Evolutionary conservation across 2,329 filamentous ascomycete species (phyloP).

Genomic region (Nemania abortiva): DNA sequence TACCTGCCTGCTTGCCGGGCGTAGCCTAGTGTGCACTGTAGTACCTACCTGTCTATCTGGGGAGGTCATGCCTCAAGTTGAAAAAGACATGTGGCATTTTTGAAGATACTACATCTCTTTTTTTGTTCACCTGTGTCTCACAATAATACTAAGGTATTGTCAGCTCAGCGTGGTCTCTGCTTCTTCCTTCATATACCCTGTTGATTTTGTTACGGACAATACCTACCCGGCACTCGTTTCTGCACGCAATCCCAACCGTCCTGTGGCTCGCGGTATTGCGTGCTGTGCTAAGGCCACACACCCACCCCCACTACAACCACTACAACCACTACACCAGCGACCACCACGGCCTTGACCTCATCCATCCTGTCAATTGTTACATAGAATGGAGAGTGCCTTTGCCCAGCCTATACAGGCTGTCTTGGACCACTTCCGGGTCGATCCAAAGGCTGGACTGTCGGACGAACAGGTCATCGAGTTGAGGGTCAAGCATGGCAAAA

Average conservation of each 20-base stretch:
- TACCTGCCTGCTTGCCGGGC: not conserved
- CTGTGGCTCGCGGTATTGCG: slow-evolving; percentile 34
- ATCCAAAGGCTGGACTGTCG: slow-evolving; percentile 66
- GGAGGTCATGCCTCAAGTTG: slow-evolving; percentile 11
- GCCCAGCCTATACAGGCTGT: slow-evolving; percentile 69
- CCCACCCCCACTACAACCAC: slow-evolving; percentile 29
- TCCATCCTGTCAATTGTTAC: slow-evolving; percentile 37
- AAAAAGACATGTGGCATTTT: slow-evolving; percentile 53
- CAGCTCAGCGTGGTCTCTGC: slow-evolving; percentile 29
- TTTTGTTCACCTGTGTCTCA: slow-evolving; percentile 23
- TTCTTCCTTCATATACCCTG: slow-evolving; percentile 34
- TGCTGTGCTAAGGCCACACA: slow-evolving; percentile 42
- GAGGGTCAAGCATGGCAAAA: slow-evolving; percentile 72
- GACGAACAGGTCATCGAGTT: slow-evolving; percentile 68
- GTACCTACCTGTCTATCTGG: not conserved
- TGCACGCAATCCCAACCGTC: slow-evolving; percentile 33
- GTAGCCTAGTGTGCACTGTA: not conserved
- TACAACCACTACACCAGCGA: too few species aligned
- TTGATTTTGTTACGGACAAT: slow-evolving; percentile 19
- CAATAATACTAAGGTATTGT: slow-evolving; percentile 30
- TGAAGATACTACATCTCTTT: slow-evolving; percentile 35
- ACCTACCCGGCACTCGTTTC: slow-evolving; percentile 29
- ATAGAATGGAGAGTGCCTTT: slow-evolving; percentile 72
- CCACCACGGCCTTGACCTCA: slow-evolving; percentile 27
- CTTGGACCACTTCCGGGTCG: slow-evolving; percentile 69